Base-by-base conservation (phyloP, 192 early-diverging fungal genomes). In the Rhizoclosmatium sp. region DNA sequence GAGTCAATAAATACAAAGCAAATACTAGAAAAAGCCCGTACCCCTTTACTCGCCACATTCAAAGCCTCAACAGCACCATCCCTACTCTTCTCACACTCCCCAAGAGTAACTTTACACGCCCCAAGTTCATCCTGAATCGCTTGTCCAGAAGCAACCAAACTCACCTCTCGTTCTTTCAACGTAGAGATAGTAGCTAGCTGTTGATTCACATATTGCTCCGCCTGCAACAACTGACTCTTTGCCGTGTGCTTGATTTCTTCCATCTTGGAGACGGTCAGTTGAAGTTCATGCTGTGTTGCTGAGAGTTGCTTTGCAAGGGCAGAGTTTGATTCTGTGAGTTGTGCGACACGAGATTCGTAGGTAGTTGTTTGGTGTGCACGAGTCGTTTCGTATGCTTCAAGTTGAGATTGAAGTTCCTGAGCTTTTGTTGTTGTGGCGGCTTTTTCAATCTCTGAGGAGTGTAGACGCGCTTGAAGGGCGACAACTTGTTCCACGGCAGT, bases 201-300 rank as follows among this genome's bases (percentile, higher is more conserved):
- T 51, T 54, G 58, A 14, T 71, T 71, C 19, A 71, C 70, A 44
- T 58, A 71, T 40, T 71, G 31, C 54, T 71, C 70, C 23, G 70
- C 70, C 41, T 71, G 47, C 48, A 71, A n/a, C 16, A 71, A 39
- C n/a, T 71, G 47, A 14, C 19, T 39, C 39, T 71, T 71, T n/a
- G 70, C 70, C 0, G 48, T 71, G 1, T 23, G 48, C 23, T 71
- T 58, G 23, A 71, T 31, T 42, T 71, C 49, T 21, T 59, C 70
- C 51, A 48, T 71, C 16, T 21, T 42, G n/a, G 58, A 40, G 4
- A 16, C 21, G 5, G 47, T 19, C 10, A 10, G 45, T 46, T 21
- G 14, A 19, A 48, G 45, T 21, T 68, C 40, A 19, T 10, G 19
- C 66, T 68, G 31, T 12, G 66, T 47, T 7, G 42, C 66, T 14